A percentile compares a stretch with the other conserved stretches of the same genome.
phyloP scores from a whole-genome alignment of 805 yeast species.

The Pichia gijzeniarum region DNA sequence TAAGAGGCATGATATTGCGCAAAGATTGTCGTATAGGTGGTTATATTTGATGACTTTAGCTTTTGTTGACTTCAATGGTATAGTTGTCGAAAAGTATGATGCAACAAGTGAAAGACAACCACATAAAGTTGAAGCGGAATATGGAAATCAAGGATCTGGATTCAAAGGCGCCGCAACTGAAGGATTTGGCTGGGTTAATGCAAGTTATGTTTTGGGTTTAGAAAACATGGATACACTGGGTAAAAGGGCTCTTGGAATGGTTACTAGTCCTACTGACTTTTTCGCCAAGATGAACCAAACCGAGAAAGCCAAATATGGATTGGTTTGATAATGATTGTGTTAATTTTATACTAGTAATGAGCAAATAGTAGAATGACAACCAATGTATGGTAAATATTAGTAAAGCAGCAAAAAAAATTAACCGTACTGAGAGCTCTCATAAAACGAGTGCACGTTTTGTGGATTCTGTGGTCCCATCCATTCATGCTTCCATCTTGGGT shows the following conservation, averaged over 20 bases:
- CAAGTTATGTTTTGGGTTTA: constrained; percentile 72
- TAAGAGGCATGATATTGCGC: constrained; percentile 56
- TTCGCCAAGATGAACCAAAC: constrained; percentile 40
- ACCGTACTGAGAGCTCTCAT: background rate
- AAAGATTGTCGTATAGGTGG: constrained; percentile 82
- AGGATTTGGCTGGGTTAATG: constrained; percentile 98
- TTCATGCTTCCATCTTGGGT: too few species aligned
- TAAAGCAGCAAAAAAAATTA: too few species aligned
- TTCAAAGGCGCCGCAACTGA: constrained; percentile 91
- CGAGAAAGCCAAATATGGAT: constrained; percentile 35
- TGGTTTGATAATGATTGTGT: constrained; percentile 1
- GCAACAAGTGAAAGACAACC: constrained; percentile 80
- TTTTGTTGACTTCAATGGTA: constrained; percentile 88
- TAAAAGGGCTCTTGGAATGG: constrained; percentile 69
- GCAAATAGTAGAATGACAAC: too few species aligned
- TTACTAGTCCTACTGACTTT: constrained; percentile 65
- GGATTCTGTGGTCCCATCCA: too few species aligned
- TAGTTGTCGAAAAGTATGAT: constrained; percentile 92
- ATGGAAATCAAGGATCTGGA: constrained; percentile 93
- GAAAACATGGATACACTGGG: constrained; percentile 60
- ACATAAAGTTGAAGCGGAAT: constrained; percentile 90
- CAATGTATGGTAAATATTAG: too few species aligned
- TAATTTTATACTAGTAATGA: too few species aligned
- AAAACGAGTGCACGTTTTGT: too few species aligned
- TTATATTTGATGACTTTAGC: constrained; percentile 81